phyloP scores from a whole-genome alignment of 495 filamentous ascomycete species.

The Penicillium coffeae region DNA sequence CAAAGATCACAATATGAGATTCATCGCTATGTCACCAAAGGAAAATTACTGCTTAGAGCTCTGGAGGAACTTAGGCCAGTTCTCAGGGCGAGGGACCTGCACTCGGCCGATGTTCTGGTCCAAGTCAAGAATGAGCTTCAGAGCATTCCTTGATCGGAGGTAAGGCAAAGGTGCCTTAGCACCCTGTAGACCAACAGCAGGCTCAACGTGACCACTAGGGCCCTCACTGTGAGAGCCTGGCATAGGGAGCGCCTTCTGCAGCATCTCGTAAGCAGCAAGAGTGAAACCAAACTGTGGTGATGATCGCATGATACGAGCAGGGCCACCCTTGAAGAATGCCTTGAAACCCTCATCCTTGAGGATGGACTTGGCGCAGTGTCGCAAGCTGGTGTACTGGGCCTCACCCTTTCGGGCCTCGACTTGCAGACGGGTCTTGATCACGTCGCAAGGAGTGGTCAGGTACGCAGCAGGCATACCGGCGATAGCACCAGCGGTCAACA shows the following conservation, averaged over 20 bases:
- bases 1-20: constrained; percentile 14
- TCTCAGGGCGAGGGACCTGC: constrained; percentile 52
- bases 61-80: constrained; percentile 40
- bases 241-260: constrained; percentile 79
- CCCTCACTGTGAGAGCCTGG: constrained; percentile 56
- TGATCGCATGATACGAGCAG: constrained; percentile 87
- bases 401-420: constrained; percentile 97
- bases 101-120: constrained; percentile 82
- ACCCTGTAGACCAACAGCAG: constrained; percentile 51
- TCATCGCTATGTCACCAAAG: constrained; percentile 31
- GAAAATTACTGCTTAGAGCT: constrained; percentile 30
- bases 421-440: constrained; percentile 97
- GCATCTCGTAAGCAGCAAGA: constrained; percentile 86
- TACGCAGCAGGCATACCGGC: constrained; percentile 99
- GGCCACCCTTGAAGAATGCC: constrained; percentile 98
- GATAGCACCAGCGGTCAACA: constrained; percentile 91
- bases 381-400: constrained; percentile 75
- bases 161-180: constrained; percentile 72
- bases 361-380: constrained; percentile 80
- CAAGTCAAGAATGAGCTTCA: constrained; percentile 93
- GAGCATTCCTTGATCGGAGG: constrained; percentile 83
- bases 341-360: constrained; percentile 86
- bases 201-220: constrained; percentile 46
- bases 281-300: constrained; percentile 98
- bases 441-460: constrained; percentile 94